phyloP scores from a whole-genome alignment of 106 monocot genomes.

The Vanilla planifolia region DNA sequence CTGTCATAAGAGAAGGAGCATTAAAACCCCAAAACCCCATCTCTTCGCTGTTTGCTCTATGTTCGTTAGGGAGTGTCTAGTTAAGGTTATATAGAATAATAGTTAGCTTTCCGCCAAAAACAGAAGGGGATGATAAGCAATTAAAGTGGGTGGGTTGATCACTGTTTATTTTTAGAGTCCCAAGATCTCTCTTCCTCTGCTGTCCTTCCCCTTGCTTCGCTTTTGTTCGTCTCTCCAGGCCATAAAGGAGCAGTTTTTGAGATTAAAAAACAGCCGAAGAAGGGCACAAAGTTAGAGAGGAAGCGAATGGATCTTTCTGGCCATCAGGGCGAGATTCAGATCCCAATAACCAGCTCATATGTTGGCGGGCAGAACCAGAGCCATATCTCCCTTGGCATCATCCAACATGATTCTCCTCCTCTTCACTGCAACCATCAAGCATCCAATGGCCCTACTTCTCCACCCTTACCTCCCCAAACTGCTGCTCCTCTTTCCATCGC shows the following conservation, averaged over 20 bases:
- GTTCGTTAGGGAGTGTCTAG: too few relatives aligned
- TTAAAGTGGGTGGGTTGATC: not conserved
- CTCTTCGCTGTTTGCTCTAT: too few relatives aligned
- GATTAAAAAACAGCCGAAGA: too few relatives aligned
- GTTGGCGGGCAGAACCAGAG: constrained; percentile 18
- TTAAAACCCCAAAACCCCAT: too few relatives aligned
- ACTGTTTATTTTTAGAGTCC: too few relatives aligned
- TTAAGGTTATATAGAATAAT: too few relatives aligned
- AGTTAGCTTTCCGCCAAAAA: too few relatives aligned
- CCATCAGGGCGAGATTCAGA: constrained; percentile 42
- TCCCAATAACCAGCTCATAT: constrained; percentile 54
- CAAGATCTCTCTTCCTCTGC: not conserved
- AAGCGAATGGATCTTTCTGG: constrained; percentile 48
- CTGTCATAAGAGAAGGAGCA: too few relatives aligned
- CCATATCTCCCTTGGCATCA: not conserved
- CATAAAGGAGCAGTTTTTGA: not conserved
- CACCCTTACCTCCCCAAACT: not conserved
- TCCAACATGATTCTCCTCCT: constrained; percentile 9
- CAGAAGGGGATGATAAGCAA: not conserved
- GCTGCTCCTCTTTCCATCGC: not conserved
- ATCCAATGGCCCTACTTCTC: constrained; percentile 24
- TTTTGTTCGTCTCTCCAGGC: constrained; percentile 10
- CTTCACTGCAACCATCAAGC: too few relatives aligned
- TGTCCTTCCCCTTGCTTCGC: not conserved
- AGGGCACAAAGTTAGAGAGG: constrained; percentile 8